Conservation (phyloP, 306 rosid species). For the Purshia tridentata region DNA sequence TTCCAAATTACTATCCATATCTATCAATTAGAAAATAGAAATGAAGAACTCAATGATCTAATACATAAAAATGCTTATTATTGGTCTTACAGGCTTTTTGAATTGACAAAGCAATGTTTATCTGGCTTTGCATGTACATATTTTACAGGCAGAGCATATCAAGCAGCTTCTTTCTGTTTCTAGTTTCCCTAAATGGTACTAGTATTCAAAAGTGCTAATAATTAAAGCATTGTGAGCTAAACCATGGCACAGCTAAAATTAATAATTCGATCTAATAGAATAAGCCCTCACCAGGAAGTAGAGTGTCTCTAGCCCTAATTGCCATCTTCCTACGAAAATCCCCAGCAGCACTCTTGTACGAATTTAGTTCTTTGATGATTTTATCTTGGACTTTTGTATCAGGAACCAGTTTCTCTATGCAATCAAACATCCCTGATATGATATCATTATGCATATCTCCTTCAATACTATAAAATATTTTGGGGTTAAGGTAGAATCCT, state of each 20-base stretch:
- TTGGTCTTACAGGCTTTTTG: not conserved
- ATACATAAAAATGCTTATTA: not conserved
- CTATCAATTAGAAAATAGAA: not conserved
- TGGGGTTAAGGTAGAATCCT: slow-evolving; percentile 87
- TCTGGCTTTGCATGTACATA: not conserved
- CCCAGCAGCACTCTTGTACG: slow-evolving; percentile 66
- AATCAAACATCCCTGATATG: slow-evolving; percentile 72
- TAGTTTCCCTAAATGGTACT: not conserved
- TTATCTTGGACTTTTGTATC: slow-evolving; percentile 84
- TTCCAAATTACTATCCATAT: not conserved
- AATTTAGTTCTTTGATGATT: slow-evolving; percentile 77
- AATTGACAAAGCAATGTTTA: not conserved
- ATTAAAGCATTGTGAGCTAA: not conserved
- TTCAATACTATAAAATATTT: slow-evolving; percentile 72
- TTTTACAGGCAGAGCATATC: not conserved
- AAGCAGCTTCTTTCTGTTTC: not conserved
- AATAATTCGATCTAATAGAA: slow-evolving; percentile 27
- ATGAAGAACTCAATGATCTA: not conserved
- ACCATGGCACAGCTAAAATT: slow-evolving; percentile 25
- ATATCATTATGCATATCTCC: slow-evolving; percentile 65
- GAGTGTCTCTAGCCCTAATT: slow-evolving; percentile 75
- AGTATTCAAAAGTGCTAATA: not conserved
- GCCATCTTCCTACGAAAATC: slow-evolving; percentile 96
- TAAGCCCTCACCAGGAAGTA: slow-evolving; percentile 78
- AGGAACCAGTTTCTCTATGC: slow-evolving; percentile 86